Evolutionary conservation across 768 basidiomycete genomes (phyloP), one percentile per base, ranked within the genome.

Genomic region (Mycena alexandri): DNA sequence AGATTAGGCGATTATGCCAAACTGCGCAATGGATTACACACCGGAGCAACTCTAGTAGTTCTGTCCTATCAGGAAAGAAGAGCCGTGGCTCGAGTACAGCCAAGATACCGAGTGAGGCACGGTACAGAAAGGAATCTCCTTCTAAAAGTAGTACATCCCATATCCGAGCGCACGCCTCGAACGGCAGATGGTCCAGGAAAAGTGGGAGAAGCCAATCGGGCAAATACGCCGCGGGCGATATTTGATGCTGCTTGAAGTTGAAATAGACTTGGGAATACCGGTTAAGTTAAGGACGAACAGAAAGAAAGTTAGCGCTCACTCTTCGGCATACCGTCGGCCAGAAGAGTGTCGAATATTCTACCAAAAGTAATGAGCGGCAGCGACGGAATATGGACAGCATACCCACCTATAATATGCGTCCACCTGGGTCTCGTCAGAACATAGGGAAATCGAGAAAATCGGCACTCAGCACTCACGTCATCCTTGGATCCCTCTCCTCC

Each of bases 261-360:
- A 95, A 93, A 77, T 95, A 96, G 68, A 97, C 94, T 95, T 52
- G 16, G 55, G 61, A 34, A 52, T 42, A 65, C 59, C 16, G 21
- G 16, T 42, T 17, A 21, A 63, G 55, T 22, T 65, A 19, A 44
- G 16, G 33, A 48, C 19, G 60, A 34, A 53, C 16, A 34, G 29
- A 29, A 46, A 44, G 43, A 46, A 54, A 44, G 64, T 25, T 19
- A 48, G 51, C 24, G 38, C 88, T 75, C 73, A 96, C 94, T 90
- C 79, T 95, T 95, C 1, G 95, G 95, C 94, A 97, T 95, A 33
- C 90, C 89, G 77, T 97, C 95, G 19, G 95, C 95, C 34, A 96
- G 84, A 24, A 96, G 77, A 0, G 95, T 96, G 75, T 96, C 95
- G 70, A 97, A 97, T 74, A 96, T 95, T 73, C 94, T 95, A 16